phyloP scores from a whole-genome alignment of 805 yeast species.

The Saturnispora galanensis region DNA sequence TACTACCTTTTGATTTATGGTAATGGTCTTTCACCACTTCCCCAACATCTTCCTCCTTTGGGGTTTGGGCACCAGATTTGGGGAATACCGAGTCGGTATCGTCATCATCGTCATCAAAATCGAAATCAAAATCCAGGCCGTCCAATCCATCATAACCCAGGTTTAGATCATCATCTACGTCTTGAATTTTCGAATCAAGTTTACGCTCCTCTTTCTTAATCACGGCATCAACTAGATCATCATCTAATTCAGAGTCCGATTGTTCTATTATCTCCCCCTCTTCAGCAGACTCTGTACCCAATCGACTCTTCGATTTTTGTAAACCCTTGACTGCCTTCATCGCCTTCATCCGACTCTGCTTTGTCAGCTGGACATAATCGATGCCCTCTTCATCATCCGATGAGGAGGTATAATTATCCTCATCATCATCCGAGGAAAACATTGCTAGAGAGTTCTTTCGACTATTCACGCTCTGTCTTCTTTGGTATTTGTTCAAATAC shows the following conservation, averaged over 20 bases:
- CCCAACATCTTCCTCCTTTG: slow-evolving; percentile 45
- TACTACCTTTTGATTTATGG: slow-evolving; percentile 11
- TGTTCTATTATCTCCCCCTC: slow-evolving; percentile 18
- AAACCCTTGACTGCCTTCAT: slow-evolving; percentile 35
- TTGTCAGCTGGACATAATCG: slow-evolving; percentile 64
- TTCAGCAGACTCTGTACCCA: slow-evolving; percentile 6
- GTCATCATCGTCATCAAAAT: slow-evolving; percentile 26
- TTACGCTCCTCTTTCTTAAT: slow-evolving; percentile 31
- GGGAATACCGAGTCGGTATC: slow-evolving; percentile 19
- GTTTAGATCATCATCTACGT: not conserved
- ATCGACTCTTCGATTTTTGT: slow-evolving; percentile 10
- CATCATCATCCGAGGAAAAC: slow-evolving; percentile 14
- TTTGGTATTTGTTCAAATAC: slow-evolving; percentile 3
- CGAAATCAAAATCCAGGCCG: slow-evolving; percentile 16
- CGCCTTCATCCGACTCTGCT: slow-evolving; percentile 50
- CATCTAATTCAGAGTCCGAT: slow-evolving; percentile 33
- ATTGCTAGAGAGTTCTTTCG: slow-evolving; percentile 4
- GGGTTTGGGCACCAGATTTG: slow-evolving; percentile 9
- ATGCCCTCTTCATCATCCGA: slow-evolving; percentile 55
- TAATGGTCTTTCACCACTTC: slow-evolving; percentile 34
- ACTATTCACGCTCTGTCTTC: slow-evolving; percentile 13
- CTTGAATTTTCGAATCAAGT: slow-evolving; percentile 22
- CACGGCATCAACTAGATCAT: slow-evolving; percentile 33
- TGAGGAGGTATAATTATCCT: slow-evolving; percentile 25
- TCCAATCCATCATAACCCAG: slow-evolving; percentile 13